Evolutionary conservation across 257 asterid genomes (phyloP).

Genomic region (Marsdenia floribunda): DNA sequence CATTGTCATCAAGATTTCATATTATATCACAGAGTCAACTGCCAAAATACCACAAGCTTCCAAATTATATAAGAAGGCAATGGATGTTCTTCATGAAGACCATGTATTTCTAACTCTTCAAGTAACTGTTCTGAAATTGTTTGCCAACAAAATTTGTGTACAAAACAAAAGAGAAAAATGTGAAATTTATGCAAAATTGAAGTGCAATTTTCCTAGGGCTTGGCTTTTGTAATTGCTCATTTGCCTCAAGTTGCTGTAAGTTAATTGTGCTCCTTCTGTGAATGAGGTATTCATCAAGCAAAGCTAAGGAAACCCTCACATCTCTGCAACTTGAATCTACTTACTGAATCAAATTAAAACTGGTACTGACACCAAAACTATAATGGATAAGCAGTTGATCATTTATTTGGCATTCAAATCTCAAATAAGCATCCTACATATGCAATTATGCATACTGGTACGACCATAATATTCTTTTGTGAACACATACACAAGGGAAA

Average conservation of each 20-base stretch:
- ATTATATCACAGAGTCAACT: not conserved
- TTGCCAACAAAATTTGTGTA: not conserved
- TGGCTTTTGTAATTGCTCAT: not conserved
- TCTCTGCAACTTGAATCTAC: not conserved
- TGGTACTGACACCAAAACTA: not conserved
- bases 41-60: not conserved
- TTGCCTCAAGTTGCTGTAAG: not conserved
- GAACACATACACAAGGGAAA: too few species aligned
- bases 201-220: not conserved
- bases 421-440: not conserved
- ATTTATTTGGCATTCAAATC: not conserved
- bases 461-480: not conserved
- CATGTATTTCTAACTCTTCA: not conserved
- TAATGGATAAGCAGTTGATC: not conserved
- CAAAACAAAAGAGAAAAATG: not conserved
- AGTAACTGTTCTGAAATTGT: not conserved
- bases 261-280: not conserved
- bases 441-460: not conserved
- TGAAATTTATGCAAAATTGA: not conserved
- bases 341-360: not conserved
- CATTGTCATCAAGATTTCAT: not conserved
- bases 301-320: not conserved
- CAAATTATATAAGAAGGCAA: not conserved
- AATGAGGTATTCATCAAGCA: not conserved
- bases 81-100: not conserved